Base-by-base conservation (phyloP, 164 flowering plant genomes). In the Aristolochia californica region DNA sequence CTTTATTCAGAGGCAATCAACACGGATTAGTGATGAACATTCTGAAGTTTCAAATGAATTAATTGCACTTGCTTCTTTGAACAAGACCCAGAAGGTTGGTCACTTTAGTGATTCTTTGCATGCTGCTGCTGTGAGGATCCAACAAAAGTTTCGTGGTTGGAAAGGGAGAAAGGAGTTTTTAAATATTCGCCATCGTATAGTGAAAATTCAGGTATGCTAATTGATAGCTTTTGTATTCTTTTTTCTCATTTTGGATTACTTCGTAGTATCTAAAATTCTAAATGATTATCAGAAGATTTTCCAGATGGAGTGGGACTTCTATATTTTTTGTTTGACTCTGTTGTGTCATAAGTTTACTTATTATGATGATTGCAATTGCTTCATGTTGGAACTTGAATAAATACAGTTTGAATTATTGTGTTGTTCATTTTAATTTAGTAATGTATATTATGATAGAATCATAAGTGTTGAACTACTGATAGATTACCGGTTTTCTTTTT, bases 131-230 rank as follows among this genome's bases (percentile, higher is more conserved):
- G 54, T 75, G 24, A 74, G 62, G 62, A 82, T 84, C 55, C 95
- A 87, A 60, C 75, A 75, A 23, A 87, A 77, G 38, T 87, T 76
- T 67, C 85, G 95, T 64, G 80, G 85, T 38, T 87, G 87, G 87
- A 84, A 77, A 56, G 76, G 77, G 34, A 75, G 88, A 58, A 79
- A 69, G 61, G 83, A 87, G 1, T 83, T 77, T 63, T 52, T 87
- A 51, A 77, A 68, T 60, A 76, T 80, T 43, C 80, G 88, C 13
- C 68, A 72, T 45, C 79, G 79, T 13, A 70, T 84, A 59, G 83
- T 87, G 13, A 82, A 78, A 81, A 72, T 87, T 62, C 95, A 87
- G 88, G 95, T 84, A 62, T 23, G 17, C 20, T 50, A 14, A 20
- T 49, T 9, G 9, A 18, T 24, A 52, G 23, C 52, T 18, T 27